Percentiles rank a stretch among this genome's conserved stretches.
Conservation (phyloP, 108 stramenopile genomes). For the Poteriospumella lacustris region DNA sequence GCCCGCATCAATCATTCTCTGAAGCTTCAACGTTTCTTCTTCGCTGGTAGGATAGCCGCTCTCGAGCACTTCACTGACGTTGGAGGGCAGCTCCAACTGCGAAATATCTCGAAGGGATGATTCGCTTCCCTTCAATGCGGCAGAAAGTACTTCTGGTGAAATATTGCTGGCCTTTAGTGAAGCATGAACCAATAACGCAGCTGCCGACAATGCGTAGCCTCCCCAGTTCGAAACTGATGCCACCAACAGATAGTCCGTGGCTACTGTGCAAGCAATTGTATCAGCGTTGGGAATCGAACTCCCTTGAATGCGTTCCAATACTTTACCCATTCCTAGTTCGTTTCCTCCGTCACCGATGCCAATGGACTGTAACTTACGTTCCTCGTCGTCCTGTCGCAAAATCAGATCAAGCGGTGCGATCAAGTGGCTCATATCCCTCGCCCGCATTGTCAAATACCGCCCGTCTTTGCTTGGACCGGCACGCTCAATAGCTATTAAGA, state of each 20-base stretch:
- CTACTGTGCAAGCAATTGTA: slow-evolving; percentile 59
- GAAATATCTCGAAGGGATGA: no score
- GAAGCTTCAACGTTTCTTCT: background rate
- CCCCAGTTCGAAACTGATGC: slow-evolving; percentile 80
- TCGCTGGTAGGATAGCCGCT: background rate
- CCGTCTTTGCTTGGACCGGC: slow-evolving; percentile 70
- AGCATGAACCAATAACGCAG: slow-evolving; percentile 4
- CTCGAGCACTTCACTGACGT: background rate
- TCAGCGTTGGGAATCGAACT: slow-evolving; percentile 59
- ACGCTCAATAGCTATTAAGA: slow-evolving; percentile 67
- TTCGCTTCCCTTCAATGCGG: no score
- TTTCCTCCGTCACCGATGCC: slow-evolving; percentile 71
- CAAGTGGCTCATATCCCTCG: slow-evolving; percentile 65
- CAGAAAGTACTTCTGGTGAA: no score
- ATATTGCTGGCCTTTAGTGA: no score
- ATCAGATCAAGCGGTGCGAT: slow-evolving; percentile 65
- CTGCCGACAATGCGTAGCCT: slow-evolving; percentile 68
- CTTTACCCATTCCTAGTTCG: slow-evolving; percentile 80
- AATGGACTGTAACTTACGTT: no score
- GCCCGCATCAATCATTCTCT: slow-evolving; percentile 18
- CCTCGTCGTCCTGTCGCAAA: no score
- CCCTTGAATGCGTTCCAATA: slow-evolving; percentile 51
- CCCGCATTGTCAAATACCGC: slow-evolving; percentile 73
- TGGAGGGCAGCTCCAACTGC: no score
- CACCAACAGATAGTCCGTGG: slow-evolving; percentile 65